Base-by-base conservation (phyloP, 2,329 filamentous ascomycete species). In the Ophioceras dolichostomum region DNA sequence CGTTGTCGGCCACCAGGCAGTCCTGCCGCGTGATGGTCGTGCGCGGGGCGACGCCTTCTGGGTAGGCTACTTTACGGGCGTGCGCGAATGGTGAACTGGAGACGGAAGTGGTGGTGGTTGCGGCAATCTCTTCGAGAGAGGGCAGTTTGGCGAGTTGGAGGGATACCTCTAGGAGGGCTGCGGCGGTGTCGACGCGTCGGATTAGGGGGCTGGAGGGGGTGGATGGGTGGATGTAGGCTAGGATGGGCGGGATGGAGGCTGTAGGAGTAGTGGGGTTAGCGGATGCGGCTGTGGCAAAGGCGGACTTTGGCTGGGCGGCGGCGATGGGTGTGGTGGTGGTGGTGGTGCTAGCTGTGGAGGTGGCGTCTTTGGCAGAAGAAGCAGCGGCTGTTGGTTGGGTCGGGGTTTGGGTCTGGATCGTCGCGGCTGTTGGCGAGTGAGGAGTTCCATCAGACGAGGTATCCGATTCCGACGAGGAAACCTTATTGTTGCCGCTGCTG, bases 121-220 rank as follows among this genome's bases (percentile, higher is more conserved):
- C 55, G 3, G 74, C 73, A 4, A 67, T 64, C 47, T 83, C 79
- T 47, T 82, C 79, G 17, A 78, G 63, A 12, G 73, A 79, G n/a
- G 70, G 79, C 4, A 94, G 65, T 57, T 91, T 94, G 21, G 91
- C 91, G 3, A 96, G 73, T 47, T 84, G 79, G 7, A 96, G 73
- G 1, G 87, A 94, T 20, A 88, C 73, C 27, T 78, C 74, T 1
- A 95, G 73, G 2, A 96, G 74, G 4, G 94, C 70, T 39, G 83
- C 77, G 1, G 85, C 77, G 9, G 81, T 94, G 56, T 98, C 91
- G 19, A 95, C 87, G 6, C 91, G 80, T 34, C 89, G 79, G 39
- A 95, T 80, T 4, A 94, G 64, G 0, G 82, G 79, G 0, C 67
- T 65, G 2, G 68, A 47, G 3, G 59, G 56, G 20, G 59, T 57